Percentiles rank a stretch among this genome's conserved stretches.
Conservation (phyloP, 192 early-diverging fungal species). For the Coemansia sp. region DNA sequence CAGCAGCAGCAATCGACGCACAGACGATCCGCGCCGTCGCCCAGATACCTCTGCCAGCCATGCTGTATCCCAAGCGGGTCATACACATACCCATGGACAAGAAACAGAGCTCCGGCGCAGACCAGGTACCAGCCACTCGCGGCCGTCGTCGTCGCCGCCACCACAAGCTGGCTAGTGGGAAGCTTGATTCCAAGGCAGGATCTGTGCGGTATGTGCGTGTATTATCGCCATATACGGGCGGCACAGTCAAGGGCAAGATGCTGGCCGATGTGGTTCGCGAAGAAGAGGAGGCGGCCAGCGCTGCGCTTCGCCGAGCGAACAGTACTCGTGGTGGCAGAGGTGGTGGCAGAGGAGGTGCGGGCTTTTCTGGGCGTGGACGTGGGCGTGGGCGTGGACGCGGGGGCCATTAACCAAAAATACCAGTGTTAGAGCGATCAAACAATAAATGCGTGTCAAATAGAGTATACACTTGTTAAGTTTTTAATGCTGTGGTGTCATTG, state of each 20-base stretch:
- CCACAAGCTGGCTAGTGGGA: conserved; percentile 2
- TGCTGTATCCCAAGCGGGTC: conserved; percentile 37
- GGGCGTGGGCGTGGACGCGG: conserved; percentile 24
- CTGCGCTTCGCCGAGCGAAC: background rate
- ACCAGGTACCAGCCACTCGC: background rate
- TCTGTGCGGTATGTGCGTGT: conserved; percentile 15
- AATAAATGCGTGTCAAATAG: background rate
- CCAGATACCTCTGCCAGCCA: conserved; percentile 25
- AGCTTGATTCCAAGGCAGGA: background rate
- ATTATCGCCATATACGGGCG: conserved; percentile 46
- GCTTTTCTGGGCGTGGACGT: conserved; percentile 31
- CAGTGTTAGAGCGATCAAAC: no score
- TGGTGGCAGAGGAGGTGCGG: conserved; percentile 11
- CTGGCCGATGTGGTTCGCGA: conserved; percentile 45
- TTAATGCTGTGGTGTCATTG: no score
- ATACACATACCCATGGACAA: conserved; percentile 24
- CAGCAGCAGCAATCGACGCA: conserved; percentile 39
- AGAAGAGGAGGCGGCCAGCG: conserved; percentile 26
- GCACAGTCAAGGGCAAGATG: conserved; percentile 39
- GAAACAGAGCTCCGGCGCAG: background rate
- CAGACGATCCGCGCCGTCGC: conserved; percentile 18
- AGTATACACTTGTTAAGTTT: background rate
- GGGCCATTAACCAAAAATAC: no score
- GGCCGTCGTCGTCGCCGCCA: background rate
- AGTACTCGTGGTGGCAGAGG: conserved; percentile 19